phyloP scores from a whole-genome alignment of 2,329 filamentous ascomycete species.

The Blumeria graminis region DNA sequence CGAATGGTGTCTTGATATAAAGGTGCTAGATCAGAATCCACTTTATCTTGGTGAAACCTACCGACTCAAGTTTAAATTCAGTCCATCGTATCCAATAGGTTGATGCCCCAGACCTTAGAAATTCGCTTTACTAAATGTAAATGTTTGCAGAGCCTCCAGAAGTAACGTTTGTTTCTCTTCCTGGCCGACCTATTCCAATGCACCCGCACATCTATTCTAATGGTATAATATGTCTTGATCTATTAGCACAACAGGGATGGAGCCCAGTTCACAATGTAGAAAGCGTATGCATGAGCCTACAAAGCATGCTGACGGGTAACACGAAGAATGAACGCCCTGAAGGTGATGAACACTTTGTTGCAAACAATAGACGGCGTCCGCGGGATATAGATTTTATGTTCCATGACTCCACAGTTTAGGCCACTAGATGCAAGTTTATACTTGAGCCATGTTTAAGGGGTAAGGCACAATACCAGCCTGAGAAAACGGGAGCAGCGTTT shows the following conservation, averaged over 20 bases:
- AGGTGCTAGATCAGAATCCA: slow-evolving; percentile 73
- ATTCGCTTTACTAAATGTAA: background rate
- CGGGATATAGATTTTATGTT: slow-evolving; percentile 85
- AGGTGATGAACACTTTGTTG: slow-evolving; percentile 75
- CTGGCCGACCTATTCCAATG: slow-evolving; percentile 54
- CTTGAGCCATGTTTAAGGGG: no score
- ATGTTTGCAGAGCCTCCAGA: slow-evolving; percentile 59
- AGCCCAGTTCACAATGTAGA: slow-evolving; percentile 93
- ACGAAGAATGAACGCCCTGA: slow-evolving; percentile 73
- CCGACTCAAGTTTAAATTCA: slow-evolving; percentile 72
- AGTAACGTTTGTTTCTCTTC: slow-evolving; percentile 56
- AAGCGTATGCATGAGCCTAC: slow-evolving; percentile 87
- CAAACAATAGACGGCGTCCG: slow-evolving; percentile 52
- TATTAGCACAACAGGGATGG: slow-evolving; percentile 75
- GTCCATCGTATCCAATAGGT: slow-evolving; percentile 74
- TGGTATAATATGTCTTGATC: slow-evolving; percentile 91
- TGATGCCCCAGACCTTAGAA: slow-evolving; percentile 11
- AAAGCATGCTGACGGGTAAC: slow-evolving; percentile 96
- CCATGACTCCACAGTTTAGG: slow-evolving; percentile 53
- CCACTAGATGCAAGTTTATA: no score
- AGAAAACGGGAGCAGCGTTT: no score
- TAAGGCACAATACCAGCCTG: no score
- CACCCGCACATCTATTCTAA: slow-evolving; percentile 96
- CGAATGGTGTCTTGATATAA: slow-evolving; percentile 82
- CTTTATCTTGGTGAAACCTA: slow-evolving; percentile 62